These are phyloP conservation scores for Basidioascus undulatus DNA, from an alignment of 768 basidiomycete genomes.

Conservation along the genomic window DNA sequence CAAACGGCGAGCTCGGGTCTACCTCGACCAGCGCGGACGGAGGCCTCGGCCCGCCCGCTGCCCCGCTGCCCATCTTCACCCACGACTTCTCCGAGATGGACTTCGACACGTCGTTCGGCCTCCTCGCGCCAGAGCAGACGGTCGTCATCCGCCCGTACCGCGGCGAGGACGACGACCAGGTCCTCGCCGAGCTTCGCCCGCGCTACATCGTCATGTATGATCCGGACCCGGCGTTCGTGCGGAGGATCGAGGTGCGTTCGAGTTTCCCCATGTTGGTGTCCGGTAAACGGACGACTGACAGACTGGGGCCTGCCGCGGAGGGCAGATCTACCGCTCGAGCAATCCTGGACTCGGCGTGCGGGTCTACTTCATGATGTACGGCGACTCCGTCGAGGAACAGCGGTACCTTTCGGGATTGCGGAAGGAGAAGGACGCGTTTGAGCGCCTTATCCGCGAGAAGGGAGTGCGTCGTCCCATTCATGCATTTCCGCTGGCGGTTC, in stretches of 20 bases:
- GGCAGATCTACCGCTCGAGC: constrained; percentile 60
- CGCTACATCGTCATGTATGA: constrained; percentile 90
- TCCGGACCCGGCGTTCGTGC: constrained; percentile 73
- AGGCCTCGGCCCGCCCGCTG: no score
- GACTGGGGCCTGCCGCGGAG: constrained; percentile 4
- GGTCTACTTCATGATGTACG: constrained; percentile 90
- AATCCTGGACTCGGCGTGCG: constrained; percentile 60
- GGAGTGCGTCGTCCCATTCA: constrained; percentile 13
- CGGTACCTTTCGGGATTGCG: constrained; percentile 72
- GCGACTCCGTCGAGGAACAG: constrained; percentile 80
- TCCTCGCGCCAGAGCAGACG: constrained; percentile 51
- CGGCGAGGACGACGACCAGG: constrained; percentile 73
- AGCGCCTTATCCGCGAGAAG: constrained; percentile 72
- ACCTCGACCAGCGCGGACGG: not conserved
- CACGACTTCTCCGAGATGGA: constrained; percentile 21
- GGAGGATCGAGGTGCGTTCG: constrained; percentile 68
- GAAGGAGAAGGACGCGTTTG: constrained; percentile 82
- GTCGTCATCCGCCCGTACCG: constrained; percentile 70
- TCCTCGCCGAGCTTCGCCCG: constrained; percentile 66
- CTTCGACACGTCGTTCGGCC: constrained; percentile 55
- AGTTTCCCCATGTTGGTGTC: no score
- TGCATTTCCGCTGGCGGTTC: no score
- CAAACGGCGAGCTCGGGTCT: not conserved
- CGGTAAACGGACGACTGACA: not conserved
- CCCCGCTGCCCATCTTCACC: not conserved